Base-by-base conservation (phyloP, 768 basidiomycete species). In the Termitomyces sp. region DNA sequence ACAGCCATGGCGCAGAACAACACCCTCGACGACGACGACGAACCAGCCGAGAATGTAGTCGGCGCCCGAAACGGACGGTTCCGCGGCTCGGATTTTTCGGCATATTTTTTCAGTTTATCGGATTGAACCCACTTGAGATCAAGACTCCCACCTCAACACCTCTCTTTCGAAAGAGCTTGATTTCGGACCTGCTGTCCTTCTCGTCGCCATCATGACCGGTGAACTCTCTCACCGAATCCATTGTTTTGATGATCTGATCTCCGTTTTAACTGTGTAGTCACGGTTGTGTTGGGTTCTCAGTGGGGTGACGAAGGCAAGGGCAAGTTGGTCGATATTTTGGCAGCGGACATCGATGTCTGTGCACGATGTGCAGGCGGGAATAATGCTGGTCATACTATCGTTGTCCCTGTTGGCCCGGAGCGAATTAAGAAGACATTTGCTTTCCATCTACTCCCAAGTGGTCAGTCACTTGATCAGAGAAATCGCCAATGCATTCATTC, bases 361-460 rank as follows among this genome's bases (percentile, higher is more conserved):
- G 96, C 94, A 20, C 84, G 97, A 47, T 98, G 94, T 70, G 97
- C 97, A 13, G 97, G 97, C 14, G 97, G 97, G 12, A 98, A 98
- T 77, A 99, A 99, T 69, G 97, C 97, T 24, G 97, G 97, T 2
- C 97, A 99, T 74, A 98, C 97, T 24, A 98, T 99, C 71, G 88
- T 99, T 61, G 92, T 86, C 5, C 86, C 88, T 5, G 71, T 83
- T 26, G 82, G 83, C 12, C 80, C 85, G 46, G 83, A 91, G 59
- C 81, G 82, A 46, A 76, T 83, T 57, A 84, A 85, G 73, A 94
- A 82, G 63, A 94, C 86, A 1, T 98, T 90, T 73, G 94, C 94
- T 39, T 99, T 99, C 72, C 97, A 98, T 77, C 76, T 98, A 16
- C 77, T 98, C 29, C 97, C 97, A 0, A 91, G 90, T 65, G 97